Evolutionary conservation across 192 early-diverging fungal genomes (phyloP).

Genomic region (Mortierella alpina): DNA sequence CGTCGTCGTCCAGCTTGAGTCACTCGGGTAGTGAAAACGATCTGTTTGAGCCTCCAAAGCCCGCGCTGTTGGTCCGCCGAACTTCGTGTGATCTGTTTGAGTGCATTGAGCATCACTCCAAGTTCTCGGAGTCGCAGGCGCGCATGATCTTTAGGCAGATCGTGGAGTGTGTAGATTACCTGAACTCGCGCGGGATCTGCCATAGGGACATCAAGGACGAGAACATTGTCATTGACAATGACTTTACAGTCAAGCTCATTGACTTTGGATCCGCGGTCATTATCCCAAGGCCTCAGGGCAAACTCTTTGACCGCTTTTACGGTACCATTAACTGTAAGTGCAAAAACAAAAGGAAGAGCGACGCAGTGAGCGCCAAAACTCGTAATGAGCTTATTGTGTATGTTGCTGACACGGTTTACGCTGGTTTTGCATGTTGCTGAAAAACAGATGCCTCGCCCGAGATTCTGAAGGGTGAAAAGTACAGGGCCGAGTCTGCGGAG

Average conservation of each 20-base stretch:
- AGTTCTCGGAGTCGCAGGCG: conserved; percentile 66
- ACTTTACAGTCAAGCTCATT: conserved; percentile 71
- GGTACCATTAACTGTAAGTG: conserved; percentile 71
- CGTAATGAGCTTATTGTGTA: no score
- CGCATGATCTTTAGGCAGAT: conserved; percentile 70
- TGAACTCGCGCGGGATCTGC: conserved; percentile 60
- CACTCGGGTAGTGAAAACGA: conserved; percentile 28
- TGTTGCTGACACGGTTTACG: neutral
- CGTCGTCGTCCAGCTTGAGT: conserved; percentile 19
- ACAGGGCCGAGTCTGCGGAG: conserved; percentile 69
- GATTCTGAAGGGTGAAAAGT: conserved; percentile 66
- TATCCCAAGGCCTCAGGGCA: conserved; percentile 55
- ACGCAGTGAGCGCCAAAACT: no score
- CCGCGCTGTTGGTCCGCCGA: conserved; percentile 54
- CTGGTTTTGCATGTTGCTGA: neutral
- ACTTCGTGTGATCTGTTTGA: conserved; percentile 76
- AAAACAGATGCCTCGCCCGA: conserved; percentile 71
- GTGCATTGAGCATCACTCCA: conserved; percentile 68
- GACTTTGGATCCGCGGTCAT: conserved; percentile 75
- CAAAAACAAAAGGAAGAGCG: no score
- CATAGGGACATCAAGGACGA: conserved; percentile 79
- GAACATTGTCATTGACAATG: conserved; percentile 73
- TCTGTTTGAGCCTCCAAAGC: conserved; percentile 42
- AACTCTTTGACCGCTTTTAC: conserved; percentile 67
- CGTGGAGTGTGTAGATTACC: conserved; percentile 62